These are phyloP conservation scores for Solanum hybrid DNA, from an alignment of 305 asterid species.

Conservation along the genomic window DNA sequence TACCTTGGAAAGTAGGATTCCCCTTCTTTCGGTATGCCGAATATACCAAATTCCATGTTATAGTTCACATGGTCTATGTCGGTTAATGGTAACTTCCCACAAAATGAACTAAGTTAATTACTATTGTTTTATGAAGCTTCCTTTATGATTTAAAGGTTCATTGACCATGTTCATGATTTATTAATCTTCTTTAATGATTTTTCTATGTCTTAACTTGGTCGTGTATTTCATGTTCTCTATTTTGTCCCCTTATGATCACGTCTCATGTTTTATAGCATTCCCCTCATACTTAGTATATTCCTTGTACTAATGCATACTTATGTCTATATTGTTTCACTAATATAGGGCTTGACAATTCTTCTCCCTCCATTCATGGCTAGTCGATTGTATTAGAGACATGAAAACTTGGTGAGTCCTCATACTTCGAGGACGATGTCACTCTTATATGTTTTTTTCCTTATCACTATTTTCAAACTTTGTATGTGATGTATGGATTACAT, in stretches of 20 bases:
- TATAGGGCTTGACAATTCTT: neutral
- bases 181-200: neutral
- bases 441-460: neutral
- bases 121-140: neutral
- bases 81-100: neutral
- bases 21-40: neutral
- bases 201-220: neutral
- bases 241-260: neutral
- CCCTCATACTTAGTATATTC: neutral
- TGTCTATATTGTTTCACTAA: neutral
- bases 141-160: neutral
- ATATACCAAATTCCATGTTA: neutral
- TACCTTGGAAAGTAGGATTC: neutral
- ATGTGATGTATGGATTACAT: neutral
- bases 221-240: neutral
- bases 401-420: neutral
- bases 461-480: neutral
- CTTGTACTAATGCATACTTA: neutral
- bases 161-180: neutral
- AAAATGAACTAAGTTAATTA: neutral
- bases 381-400: neutral
- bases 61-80: neutral
- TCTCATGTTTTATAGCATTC: neutral
- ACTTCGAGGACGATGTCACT: neutral
- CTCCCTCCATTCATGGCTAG: neutral